These are phyloP conservation scores for Dothidotthia symphoricarpi DNA, from an alignment of 2,329 filamentous ascomycete species.

Conservation along the genomic window DNA sequence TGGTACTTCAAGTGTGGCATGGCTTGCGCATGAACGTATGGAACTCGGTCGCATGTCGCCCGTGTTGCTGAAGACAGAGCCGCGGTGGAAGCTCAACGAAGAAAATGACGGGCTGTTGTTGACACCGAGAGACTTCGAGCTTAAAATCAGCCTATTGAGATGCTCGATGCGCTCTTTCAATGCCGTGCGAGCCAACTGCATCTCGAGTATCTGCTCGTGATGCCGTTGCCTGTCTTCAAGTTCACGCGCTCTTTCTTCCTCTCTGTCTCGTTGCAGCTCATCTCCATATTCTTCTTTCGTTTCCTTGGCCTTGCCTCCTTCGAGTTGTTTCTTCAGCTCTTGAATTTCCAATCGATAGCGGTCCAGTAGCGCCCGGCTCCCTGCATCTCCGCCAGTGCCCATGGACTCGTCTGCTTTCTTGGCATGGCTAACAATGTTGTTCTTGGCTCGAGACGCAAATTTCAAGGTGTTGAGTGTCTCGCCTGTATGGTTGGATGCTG, in stretches of 20 bases:
- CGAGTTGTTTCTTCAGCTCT: constrained; percentile 76
- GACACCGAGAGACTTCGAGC: constrained; percentile 92
- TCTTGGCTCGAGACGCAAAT: constrained; percentile 94
- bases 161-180: constrained; percentile 97
- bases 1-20: constrained; percentile 44
- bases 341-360: constrained; percentile 91
- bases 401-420: constrained; percentile 91
- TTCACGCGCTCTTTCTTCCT: constrained; percentile 66
- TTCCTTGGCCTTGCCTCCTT: constrained; percentile 61
- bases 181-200: constrained; percentile 93
- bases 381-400: constrained; percentile 72
- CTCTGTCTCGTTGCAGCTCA: constrained; percentile 60
- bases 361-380: constrained; percentile 82
- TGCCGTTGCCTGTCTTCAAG: constrained; percentile 78
- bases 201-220: constrained; percentile 96
- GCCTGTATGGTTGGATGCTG: constrained; percentile 70
- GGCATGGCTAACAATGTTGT: constrained; percentile 95
- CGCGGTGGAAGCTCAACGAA: constrained; percentile 43
- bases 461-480: constrained; percentile 97
- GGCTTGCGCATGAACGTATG: constrained; percentile 40
- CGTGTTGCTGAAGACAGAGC: constrained; percentile 43
- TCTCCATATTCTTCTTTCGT: constrained; percentile 59
- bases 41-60: constrained; percentile 51
- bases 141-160: constrained; percentile 89
- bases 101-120: constrained; percentile 57